These are phyloP conservation scores for Paspalum notatum DNA, from an alignment of 176 grass and related monocot species.

Conservation along the genomic window DNA sequence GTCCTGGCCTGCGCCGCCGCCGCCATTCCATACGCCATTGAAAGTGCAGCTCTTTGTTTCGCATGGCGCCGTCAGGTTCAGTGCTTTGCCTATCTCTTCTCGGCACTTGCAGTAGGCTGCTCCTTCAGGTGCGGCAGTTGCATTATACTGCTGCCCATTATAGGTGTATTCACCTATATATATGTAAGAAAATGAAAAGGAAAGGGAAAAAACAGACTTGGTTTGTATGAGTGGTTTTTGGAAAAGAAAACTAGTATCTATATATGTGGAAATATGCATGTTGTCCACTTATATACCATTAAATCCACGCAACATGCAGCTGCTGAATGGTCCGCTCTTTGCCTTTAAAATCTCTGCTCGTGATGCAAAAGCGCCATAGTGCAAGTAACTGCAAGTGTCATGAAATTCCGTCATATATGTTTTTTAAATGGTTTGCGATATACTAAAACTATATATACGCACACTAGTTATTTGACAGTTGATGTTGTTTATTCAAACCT, in stretches of 20 bases:
- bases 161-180: not conserved
- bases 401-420: too few species aligned
- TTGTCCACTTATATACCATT: constrained; percentile 22
- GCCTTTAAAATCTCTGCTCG: constrained; percentile 52
- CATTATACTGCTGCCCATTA: not conserved
- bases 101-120: not conserved
- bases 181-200: not conserved
- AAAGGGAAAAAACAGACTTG: not conserved
- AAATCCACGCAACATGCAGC: constrained; percentile 57
- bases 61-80: not conserved
- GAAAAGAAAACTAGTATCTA: not conserved
- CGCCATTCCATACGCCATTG: constrained; percentile 39
- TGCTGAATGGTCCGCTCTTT: constrained; percentile 33
- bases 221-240: not conserved
- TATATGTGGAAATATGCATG: not conserved
- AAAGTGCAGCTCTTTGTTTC: constrained; percentile 35
- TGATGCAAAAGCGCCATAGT: constrained; percentile 50
- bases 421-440: too few species aligned
- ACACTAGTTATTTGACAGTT: not conserved
- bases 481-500: constrained; percentile 34
- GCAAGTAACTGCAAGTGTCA: constrained; percentile 48
- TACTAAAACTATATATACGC: too few species aligned
- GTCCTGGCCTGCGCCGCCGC: constrained; percentile 39
- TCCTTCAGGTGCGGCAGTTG: not conserved
- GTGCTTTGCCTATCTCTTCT: not conserved